Percentiles rank a stretch among this genome's conserved stretches.
Conservation (phyloP, 352 stramenopile genomes). For the Globisporangium yorkense region DNA sequence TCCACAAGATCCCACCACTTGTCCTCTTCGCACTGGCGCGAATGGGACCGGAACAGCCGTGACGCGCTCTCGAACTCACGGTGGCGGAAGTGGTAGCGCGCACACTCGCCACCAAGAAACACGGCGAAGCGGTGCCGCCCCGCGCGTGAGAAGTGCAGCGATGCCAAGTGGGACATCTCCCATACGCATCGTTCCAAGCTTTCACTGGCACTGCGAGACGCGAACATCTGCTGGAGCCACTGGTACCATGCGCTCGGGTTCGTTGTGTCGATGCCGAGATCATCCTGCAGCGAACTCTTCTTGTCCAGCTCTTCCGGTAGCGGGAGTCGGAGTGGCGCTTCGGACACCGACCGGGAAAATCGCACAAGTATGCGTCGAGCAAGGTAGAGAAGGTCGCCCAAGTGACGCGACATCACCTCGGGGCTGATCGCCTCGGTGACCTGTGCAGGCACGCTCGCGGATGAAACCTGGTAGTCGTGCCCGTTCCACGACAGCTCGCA, state of each 20-base stretch:
- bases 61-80: slow-evolving; percentile 62
- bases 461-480: slow-evolving; percentile 51
- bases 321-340: not conserved
- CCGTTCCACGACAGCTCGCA: slow-evolving; percentile 74
- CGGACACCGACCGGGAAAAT: slow-evolving; percentile 11
- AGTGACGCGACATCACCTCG: slow-evolving; percentile 51
- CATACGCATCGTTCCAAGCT: slow-evolving; percentile 52
- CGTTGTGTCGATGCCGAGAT: slow-evolving; percentile 5
- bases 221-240: slow-evolving; percentile 40
- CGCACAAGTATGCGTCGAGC: slow-evolving; percentile 50
- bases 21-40: slow-evolving; percentile 69
- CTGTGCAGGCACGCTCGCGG: slow-evolving; percentile 36
- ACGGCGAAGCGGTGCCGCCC: slow-evolving; percentile 71
- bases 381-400: slow-evolving; percentile 72
- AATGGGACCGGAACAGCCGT: slow-evolving; percentile 54
- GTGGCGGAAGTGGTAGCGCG: slow-evolving; percentile 46
- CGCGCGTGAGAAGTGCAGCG: slow-evolving; percentile 66
- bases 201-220: slow-evolving; percentile 16
- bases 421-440: slow-evolving; percentile 38
- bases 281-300: not conserved
- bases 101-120: slow-evolving; percentile 68
- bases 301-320: not conserved
- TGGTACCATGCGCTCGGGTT: slow-evolving; percentile 43
- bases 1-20: slow-evolving; percentile 65
- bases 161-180: slow-evolving; percentile 70